Base-by-base conservation (phyloP, 805 yeast species). In the Kuraishia piskuri region DNA sequence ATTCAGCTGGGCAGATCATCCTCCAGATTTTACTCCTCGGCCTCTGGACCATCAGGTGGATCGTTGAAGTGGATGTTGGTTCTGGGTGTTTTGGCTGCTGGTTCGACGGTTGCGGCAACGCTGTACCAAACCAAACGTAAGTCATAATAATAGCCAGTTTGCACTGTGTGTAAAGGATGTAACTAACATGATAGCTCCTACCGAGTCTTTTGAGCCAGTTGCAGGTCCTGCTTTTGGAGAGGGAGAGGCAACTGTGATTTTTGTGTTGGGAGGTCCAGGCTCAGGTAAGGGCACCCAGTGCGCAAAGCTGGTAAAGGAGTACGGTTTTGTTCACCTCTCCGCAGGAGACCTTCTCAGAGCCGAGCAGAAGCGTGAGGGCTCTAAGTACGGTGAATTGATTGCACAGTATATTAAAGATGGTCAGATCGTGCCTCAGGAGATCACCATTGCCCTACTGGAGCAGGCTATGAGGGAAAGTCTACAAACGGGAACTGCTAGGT, bases 281-380 rank as follows among this genome's bases (percentile, higher is more conserved):
- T 88, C 96, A 25, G 98, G 99, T 48, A 94, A 94, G 67, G 98
- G 99, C 54, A 92, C 99, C 1, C 99, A 92, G 70, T 89, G 97
- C 74, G 86, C 84, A 31, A 88, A 82, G 64, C 76, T 92, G 54
- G 97, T 92, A 48, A 70, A 78, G 21, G 88, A 90, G 61, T 86
- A 80, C 66, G 83, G 84, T 19, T 94, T 91, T 68, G 84, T 86
- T 31, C 99, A 92, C 66, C 73, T 92, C 48, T 84, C 95, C 44
- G 99, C 99, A n/a, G 99, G 99, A 50, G 99, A 92, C 67, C 78
- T 94, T 60, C 76, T 92, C 60, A 81, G 99, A 63, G 96, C 90
- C 9, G 99, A 92, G 69, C 97, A 94, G 69, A 71, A 74, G 26
- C 84, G 97, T 61, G 75, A 78, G 48, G 95, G 89, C 9, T 88